Evolutionary conservation across 805 yeast species (phyloP).

Genomic region (Kodamaea restingae): DNA sequence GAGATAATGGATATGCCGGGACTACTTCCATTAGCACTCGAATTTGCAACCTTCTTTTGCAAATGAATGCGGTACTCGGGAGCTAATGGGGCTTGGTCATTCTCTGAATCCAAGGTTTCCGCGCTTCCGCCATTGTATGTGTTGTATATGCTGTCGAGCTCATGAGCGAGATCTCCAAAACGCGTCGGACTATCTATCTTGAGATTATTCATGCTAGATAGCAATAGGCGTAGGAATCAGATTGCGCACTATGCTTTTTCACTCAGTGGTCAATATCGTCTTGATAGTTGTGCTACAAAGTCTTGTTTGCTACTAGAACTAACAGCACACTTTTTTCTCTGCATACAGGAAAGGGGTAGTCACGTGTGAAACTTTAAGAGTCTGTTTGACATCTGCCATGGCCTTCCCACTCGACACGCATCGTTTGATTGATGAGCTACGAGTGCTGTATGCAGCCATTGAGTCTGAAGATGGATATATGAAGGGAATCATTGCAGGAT

Average conservation of each 20-base stretch:
- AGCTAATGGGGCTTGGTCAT: slow-evolving; percentile 13
- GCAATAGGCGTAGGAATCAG: neutral
- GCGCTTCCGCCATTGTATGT: slow-evolving; percentile 16
- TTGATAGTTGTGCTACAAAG: neutral
- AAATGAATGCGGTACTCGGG: slow-evolving; percentile 5
- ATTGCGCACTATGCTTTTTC: no score
- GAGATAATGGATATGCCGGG: slow-evolving; percentile 1
- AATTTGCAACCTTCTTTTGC: slow-evolving; percentile 8
- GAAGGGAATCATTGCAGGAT: neutral
- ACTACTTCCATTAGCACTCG: slow-evolving; percentile 10
- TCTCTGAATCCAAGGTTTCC: slow-evolving; percentile 28
- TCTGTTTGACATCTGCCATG: slow-evolving; percentile 20
- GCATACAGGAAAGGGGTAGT: slow-evolving; percentile 1
- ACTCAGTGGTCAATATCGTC: no score
- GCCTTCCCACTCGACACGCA: slow-evolving; percentile 34
- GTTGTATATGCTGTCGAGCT: slow-evolving; percentile 25
- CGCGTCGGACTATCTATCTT: slow-evolving; percentile 7
- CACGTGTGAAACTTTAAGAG: neutral
- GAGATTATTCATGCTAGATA: neutral
- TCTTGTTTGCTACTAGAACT: slow-evolving; percentile 2
- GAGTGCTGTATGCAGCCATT: slow-evolving; percentile 24
- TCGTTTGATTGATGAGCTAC: slow-evolving; percentile 26
- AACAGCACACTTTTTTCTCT: slow-evolving; percentile 3
- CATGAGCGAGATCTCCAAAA: slow-evolving; percentile 16
- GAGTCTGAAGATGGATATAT: slow-evolving; percentile 21